Evolutionary conservation across 495 filamentous ascomycete genomes (phyloP).

Genomic region (Friedmanniomyces simplex): DNA sequence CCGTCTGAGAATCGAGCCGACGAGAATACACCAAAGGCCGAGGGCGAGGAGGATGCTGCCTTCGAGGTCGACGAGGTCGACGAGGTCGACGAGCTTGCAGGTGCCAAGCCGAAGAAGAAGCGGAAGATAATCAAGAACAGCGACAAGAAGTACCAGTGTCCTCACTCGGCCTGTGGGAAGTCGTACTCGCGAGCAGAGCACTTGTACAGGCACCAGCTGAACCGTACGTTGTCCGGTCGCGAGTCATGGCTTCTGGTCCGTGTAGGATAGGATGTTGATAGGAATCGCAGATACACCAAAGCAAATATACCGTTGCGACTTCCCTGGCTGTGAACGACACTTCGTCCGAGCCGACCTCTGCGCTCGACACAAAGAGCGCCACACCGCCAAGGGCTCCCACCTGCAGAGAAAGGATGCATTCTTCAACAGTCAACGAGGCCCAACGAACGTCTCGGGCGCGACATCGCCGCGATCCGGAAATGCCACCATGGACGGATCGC

Average conservation of each 20-base stretch:
- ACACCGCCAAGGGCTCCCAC: conserved; percentile 92
- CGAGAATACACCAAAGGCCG: neutral
- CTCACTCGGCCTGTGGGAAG: conserved; percentile 81
- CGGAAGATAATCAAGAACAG: conserved; percentile 48
- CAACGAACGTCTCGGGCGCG: neutral
- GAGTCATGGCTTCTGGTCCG: conserved; percentile 3
- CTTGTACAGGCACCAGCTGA: conserved; percentile 91
- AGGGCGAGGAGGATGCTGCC: conserved; percentile 6
- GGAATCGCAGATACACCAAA: conserved; percentile 61
- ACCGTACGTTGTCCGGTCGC: conserved; percentile 50
- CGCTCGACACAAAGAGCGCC: conserved; percentile 83
- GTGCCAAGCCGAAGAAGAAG: conserved; percentile 74
- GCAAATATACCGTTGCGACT: conserved; percentile 91
- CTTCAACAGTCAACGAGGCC: conserved; percentile 36
- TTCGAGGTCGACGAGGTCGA: conserved; percentile 4
- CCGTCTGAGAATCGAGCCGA: neutral
- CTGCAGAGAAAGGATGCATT: conserved; percentile 80
- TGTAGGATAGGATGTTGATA: neutral
- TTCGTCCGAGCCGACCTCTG: conserved; percentile 96
- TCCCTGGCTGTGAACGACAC: conserved; percentile 75
- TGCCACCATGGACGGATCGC: conserved; percentile 3
- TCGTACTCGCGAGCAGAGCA: conserved; percentile 95
- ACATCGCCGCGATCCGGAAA: neutral
- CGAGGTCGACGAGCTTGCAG: conserved; percentile 7
- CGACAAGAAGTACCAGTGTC: conserved; percentile 93